phyloP scores from a whole-genome alignment of 129 eudicot species.

The Mikania micrantha region DNA sequence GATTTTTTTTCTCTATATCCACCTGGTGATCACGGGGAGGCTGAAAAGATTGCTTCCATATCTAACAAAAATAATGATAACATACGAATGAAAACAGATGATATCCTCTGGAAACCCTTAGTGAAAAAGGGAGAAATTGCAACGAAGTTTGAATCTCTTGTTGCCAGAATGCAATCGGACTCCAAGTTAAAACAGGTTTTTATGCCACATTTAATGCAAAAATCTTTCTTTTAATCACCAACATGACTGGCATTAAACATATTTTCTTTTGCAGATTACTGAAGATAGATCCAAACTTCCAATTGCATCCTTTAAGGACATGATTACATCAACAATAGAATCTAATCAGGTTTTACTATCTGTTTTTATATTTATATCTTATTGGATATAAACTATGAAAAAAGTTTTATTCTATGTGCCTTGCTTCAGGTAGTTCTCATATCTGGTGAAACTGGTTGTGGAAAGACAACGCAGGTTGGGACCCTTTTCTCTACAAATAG shows the following conservation, averaged over 20 bases:
- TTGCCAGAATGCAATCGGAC: slow-evolving; percentile 32
- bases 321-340: slow-evolving; percentile 58
- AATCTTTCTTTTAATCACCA: background rate
- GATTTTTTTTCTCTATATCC: slow-evolving; percentile 67
- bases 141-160: slow-evolving; percentile 47
- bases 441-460: slow-evolving; percentile 99
- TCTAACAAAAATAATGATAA: slow-evolving; percentile 26
- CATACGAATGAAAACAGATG: slow-evolving; percentile 33
- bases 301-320: slow-evolving; percentile 67
- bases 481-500: slow-evolving; percentile 3
- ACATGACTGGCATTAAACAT: background rate
- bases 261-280: slow-evolving; percentile 41
- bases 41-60: slow-evolving; percentile 30
- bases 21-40: slow-evolving; percentile 46
- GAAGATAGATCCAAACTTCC: slow-evolving; percentile 82
- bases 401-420: background rate
- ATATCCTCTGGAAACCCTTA: slow-evolving; percentile 46
- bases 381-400: background rate
- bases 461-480: slow-evolving; percentile 95
- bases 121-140: slow-evolving; percentile 46
- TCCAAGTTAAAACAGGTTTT: slow-evolving; percentile 50
- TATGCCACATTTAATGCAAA: background rate
- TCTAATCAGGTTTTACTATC: slow-evolving; percentile 60
- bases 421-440: slow-evolving; percentile 68
- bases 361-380: slow-evolving; percentile 1